Percentiles rank a stretch among this genome's conserved stretches.
These are phyloP conservation scores for Coelastrella sp. DNA, from an alignment of 139 green algal species.

Conservation along the genomic window DNA sequence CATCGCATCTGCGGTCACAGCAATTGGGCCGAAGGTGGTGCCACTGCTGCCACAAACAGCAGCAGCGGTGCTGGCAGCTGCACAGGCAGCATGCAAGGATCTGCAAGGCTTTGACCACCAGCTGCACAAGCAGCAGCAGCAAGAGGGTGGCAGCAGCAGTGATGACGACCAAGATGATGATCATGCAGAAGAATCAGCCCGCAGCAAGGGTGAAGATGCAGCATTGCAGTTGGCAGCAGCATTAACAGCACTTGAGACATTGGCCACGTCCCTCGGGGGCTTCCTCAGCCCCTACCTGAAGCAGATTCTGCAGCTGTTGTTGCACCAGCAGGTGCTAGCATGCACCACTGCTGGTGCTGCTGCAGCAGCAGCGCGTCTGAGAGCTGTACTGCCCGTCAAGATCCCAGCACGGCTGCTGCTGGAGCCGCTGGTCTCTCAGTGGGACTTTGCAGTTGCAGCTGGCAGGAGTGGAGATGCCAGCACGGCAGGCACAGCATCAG, in stretches of 20 bases:
- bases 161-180: conserved; percentile 20
- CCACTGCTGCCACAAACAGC: conserved; percentile 70
- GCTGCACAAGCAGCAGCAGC: conserved; percentile 4
- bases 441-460: conserved; percentile 52
- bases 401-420: conserved; percentile 82
- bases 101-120: conserved; percentile 32
- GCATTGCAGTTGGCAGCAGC: conserved; percentile 69
- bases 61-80: conserved; percentile 56
- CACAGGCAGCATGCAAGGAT: conserved; percentile 40
- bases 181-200: conserved; percentile 49
- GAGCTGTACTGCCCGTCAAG: conserved; percentile 49
- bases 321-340: conserved; percentile 63
- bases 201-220: conserved; percentile 42
- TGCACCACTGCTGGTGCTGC: conserved; percentile 23
- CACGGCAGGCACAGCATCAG: neutral
- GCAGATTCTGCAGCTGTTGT: conserved; percentile 68
- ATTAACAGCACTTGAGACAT: conserved; percentile 71
- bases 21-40: conserved; percentile 65
- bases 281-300: conserved; percentile 81
- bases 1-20: conserved; percentile 56
- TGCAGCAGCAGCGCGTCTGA: conserved; percentile 24
- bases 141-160: neutral
- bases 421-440: conserved; percentile 64
- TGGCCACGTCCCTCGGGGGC: conserved; percentile 69
- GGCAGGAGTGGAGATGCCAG: neutral